Percentiles rank a stretch among this genome's conserved stretches.
Evolutionary conservation across 768 basidiomycete species (phyloP).

Genomic region (Neoboletus magnificus): DNA sequence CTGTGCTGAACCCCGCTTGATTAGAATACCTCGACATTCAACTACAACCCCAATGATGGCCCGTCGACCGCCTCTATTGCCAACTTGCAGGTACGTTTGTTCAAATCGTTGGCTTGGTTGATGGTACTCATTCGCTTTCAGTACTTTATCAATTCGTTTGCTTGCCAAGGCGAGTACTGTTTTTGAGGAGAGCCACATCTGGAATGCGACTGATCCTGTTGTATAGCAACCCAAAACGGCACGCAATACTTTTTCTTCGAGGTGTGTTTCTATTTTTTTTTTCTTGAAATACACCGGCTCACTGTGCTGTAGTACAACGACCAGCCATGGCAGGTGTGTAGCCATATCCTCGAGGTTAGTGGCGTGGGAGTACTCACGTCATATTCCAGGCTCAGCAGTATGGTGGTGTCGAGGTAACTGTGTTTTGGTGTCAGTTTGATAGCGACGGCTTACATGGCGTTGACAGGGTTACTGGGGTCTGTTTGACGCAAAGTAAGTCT

Average conservation of each 20-base stretch:
- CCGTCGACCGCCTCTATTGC: slow-evolving; percentile 56
- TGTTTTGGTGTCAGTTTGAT: slow-evolving; percentile 3
- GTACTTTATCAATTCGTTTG: slow-evolving; percentile 81
- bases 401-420: slow-evolving; percentile 70
- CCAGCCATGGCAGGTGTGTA: slow-evolving; percentile 74
- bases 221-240: slow-evolving; percentile 65
- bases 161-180: slow-evolving; percentile 48
- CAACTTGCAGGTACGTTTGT: slow-evolving; percentile 51
- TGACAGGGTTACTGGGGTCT: slow-evolving; percentile 59
- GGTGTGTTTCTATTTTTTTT: slow-evolving; percentile 31
- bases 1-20: slow-evolving; percentile 1
- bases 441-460: slow-evolving; percentile 3
- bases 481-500: slow-evolving; percentile 53
- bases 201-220: slow-evolving; percentile 4
- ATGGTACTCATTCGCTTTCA: slow-evolving; percentile 31
- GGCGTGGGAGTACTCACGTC: slow-evolving; percentile 10
- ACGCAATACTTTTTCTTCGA: slow-evolving; percentile 90
- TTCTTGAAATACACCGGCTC: slow-evolving; percentile 3
- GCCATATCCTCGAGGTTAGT: not conserved
- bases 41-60: slow-evolving; percentile 60
- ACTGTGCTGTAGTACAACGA: slow-evolving; percentile 54
- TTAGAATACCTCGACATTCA: slow-evolving; percentile 56
- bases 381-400: slow-evolving; percentile 49
- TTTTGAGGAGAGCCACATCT: not conserved
- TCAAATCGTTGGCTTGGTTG: not conserved